Conservation (phyloP, 768 basidiomycete genomes). For the Amanita exitialis region DNA sequence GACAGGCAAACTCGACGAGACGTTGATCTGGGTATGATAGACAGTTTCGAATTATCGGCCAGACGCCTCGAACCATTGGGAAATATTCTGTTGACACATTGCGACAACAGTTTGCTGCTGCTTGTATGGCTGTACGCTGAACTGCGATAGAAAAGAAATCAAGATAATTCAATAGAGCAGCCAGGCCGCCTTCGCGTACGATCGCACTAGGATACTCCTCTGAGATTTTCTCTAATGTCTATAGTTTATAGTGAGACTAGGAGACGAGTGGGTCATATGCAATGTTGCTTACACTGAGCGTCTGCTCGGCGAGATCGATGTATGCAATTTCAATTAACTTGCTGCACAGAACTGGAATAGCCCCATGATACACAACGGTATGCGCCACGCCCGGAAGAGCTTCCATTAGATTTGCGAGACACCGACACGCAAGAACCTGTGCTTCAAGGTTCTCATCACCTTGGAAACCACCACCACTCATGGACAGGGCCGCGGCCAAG, state of each 20-base stretch:
- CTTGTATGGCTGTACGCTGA: constrained; percentile 92
- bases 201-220: constrained; percentile 96
- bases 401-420: constrained; percentile 97
- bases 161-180: constrained; percentile 88
- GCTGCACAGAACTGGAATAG: constrained; percentile 94
- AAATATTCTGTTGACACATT: constrained; percentile 87
- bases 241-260: constrained; percentile 6
- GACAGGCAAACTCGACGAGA: constrained; percentile 93
- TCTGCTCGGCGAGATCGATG: constrained; percentile 97
- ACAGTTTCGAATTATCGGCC: constrained; percentile 90
- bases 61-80: constrained; percentile 78
- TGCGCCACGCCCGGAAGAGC: constrained; percentile 97
- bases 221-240: constrained; percentile 98
- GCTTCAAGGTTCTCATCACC: constrained; percentile 88
- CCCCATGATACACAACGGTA: constrained; percentile 96
- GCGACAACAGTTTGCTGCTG: constrained; percentile 94
- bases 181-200: constrained; percentile 90
- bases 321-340: constrained; percentile 96
- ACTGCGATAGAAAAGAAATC: constrained; percentile 99
- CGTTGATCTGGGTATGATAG: constrained; percentile 89
- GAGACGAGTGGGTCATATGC: constrained; percentile 6
- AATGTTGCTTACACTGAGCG: constrained; percentile 73
- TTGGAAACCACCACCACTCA: constrained; percentile 60
- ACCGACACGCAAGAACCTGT: constrained; percentile 92
- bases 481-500: constrained; percentile 78